Evolutionary conservation across 1,284 basidiomycete genomes (phyloP), one percentile per base, ranked within the genome.

Genomic region (Hemileia vastatrix): DNA sequence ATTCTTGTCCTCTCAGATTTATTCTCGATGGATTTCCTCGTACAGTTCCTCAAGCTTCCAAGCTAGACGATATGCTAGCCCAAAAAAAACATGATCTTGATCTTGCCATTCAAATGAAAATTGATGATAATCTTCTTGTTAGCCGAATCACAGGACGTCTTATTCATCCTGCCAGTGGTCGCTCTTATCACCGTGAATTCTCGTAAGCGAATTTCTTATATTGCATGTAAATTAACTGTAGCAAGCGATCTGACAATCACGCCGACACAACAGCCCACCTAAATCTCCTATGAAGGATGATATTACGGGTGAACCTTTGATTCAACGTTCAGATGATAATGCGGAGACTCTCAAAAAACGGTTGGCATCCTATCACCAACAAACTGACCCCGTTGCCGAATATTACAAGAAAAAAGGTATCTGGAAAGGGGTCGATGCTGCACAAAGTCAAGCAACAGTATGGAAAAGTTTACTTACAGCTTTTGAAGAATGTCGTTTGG

Each of bases 21-120:
- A 95, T 98, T 67, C 83, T 98, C 53, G 94, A 98, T 74, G 94
- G 94, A 19, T 98, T 98, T 84, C 94, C 94, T 36, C 88, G 95
- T 54, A 98, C 94, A 15, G 90, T 97, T 45, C 86, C 88, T n/a
- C 95, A 98, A 76, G 95, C 94, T 4, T 84, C 92, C 79, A 98
- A 96, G 79, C 85, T 98, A 66, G 94, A 96, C 77, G 79, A 80
- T 67, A 97, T 98, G 94, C 84, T 98, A 53, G 75, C 80, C 19
- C 77, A 74, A 13, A 86, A 89, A 74, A 84, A 87, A 71, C 90
- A 96, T 80, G 71, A 76, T 58, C 82, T 98, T 52, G 87, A 97
- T 79, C 86, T 86, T 61, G 93, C 91, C 63, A 83, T 97, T 52
- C 87, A 98, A 77, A 84, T 98, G 66, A 81, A 86, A 76, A 93